Evolutionary conservation across 2,329 filamentous ascomycete genomes (phyloP).

Genomic region (Taxawa tesnikishii): DNA sequence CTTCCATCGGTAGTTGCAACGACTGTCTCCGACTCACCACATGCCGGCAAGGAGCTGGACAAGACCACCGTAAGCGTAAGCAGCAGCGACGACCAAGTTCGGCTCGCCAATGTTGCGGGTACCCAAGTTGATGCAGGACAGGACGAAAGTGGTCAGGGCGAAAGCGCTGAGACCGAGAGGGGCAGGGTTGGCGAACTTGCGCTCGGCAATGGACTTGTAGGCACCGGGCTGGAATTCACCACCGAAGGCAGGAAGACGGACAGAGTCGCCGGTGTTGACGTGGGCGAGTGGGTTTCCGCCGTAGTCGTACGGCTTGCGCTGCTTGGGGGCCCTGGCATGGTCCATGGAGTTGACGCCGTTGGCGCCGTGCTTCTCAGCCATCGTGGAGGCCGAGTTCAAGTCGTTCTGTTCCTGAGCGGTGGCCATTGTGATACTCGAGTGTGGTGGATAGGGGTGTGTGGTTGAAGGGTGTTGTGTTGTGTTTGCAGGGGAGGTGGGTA

Average conservation of each 20-base stretch:
- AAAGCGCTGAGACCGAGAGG: slow-evolving; percentile 51
- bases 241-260: slow-evolving; percentile 35
- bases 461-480: neutral
- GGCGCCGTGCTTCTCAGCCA: slow-evolving; percentile 12
- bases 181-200: slow-evolving; percentile 47
- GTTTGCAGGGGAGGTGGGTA: neutral
- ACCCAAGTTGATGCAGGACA: slow-evolving; percentile 38
- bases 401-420: slow-evolving; percentile 27
- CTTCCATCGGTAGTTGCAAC: neutral
- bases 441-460: neutral
- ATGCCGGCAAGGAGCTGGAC: slow-evolving; percentile 40
- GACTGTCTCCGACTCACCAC: slow-evolving; percentile 32
- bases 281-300: slow-evolving; percentile 40
- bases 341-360: slow-evolving; percentile 22
- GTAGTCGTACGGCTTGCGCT: slow-evolving; percentile 36
- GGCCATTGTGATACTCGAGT: slow-evolving; percentile 20
- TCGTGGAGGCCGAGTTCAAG: slow-evolving; percentile 8
- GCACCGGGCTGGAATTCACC: slow-evolving; percentile 41
- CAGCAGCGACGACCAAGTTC: slow-evolving; percentile 35
- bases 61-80: slow-evolving; percentile 38
- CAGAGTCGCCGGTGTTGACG: slow-evolving; percentile 35
- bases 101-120: slow-evolving; percentile 28
- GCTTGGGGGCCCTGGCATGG: slow-evolving; percentile 21
- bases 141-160: slow-evolving; percentile 52
- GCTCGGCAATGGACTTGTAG: slow-evolving; percentile 23